Base-by-base conservation (phyloP, 2,329 filamentous ascomycete genomes). In the Neoascochyta sp. region DNA sequence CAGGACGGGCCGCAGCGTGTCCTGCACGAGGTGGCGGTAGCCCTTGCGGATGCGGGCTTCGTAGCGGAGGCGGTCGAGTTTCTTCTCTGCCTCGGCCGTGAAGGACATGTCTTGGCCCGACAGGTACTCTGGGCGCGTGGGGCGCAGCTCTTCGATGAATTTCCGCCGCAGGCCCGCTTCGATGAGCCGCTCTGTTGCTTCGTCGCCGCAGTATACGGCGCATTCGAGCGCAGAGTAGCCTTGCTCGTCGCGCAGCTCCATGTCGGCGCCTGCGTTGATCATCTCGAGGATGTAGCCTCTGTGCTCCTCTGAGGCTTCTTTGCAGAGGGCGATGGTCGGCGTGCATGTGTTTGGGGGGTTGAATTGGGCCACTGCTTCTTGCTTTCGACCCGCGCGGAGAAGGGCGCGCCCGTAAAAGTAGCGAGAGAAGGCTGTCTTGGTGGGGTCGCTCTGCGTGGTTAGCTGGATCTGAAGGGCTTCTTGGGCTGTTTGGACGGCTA, bases 201-300 rank as follows among this genome's bases (percentile, higher is more conserved):
- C 24, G 31, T 62, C 53, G 9, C 43, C 54, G 28, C 43, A 57
- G 28, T 54, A 65, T 1, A 65, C 54, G 5, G 63, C 57, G 32
- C 62, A 62, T 21, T 66, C 64, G 3, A 67, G 36, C 1, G 62
- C 63, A 5, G 44, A 55, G 30, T 66, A 66, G 4, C 61, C 62
- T 4, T 60, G 39, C 5, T 56, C 45, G 23, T 68, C 63, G 3
- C 44, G 29, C 4, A 51, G 34, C 12, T 50, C 41, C 34, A 66
- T 22, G 26, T 65, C 50, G 5, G 50, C 62, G 1, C 62, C 58
- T 2, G 47, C 47, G 7, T 57, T 44, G 1, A 65, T 39, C 16
- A 67, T 35, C 19, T 61, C 52, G 5, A 29, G 29, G 3, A 67
- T 36, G 31, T 66, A 65, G 1, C 41, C 30, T 1, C 52, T 42